Conservation (phyloP, 352 stramenopile genomes). For the Phytopythium litorale region DNA sequence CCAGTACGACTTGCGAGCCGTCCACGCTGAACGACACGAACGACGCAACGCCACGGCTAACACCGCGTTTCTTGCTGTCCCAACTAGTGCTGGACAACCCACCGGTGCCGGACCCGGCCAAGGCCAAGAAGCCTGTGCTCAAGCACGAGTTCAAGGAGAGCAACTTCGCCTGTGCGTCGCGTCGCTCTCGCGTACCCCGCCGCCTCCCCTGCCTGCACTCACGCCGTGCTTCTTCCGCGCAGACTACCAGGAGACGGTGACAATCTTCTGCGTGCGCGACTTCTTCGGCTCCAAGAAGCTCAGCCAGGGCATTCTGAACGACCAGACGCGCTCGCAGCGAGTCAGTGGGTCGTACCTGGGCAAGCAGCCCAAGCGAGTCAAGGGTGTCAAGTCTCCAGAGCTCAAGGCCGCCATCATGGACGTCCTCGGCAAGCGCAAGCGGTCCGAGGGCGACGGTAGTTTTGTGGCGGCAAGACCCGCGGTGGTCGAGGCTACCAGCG, state of each 20-base stretch:
- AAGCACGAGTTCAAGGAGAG: slow-evolving; percentile 81
- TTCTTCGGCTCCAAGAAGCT: slow-evolving; percentile 73
- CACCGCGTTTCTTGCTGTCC: background rate
- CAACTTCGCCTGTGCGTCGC: slow-evolving; percentile 66
- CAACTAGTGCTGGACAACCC: slow-evolving; percentile 18
- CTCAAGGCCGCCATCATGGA: slow-evolving; percentile 41
- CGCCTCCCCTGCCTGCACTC: slow-evolving; percentile 4
- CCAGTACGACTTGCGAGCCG: slow-evolving; percentile 9
- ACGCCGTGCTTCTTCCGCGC: background rate
- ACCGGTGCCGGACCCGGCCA: slow-evolving; percentile 9
- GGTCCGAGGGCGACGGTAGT: background rate
- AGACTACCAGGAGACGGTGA: slow-evolving; percentile 81
- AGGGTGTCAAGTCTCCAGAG: slow-evolving; percentile 15
- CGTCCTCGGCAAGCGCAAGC: slow-evolving; percentile 32
- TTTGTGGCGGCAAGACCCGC: background rate
- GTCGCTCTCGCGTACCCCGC: slow-evolving; percentile 5
- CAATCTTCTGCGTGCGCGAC: slow-evolving; percentile 67
- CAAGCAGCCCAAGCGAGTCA: slow-evolving; percentile 26
- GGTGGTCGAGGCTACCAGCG: background rate
- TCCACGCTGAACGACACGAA: too few relatives aligned
- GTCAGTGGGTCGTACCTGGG: slow-evolving; percentile 37
- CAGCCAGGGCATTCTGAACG: slow-evolving; percentile 69
- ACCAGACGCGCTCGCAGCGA: slow-evolving; percentile 58
- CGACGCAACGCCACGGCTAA: background rate
- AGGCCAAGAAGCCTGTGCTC: slow-evolving; percentile 43